Conservation (phyloP, 208 protist genomes). For the Sergeia podlipaevii region DNA sequence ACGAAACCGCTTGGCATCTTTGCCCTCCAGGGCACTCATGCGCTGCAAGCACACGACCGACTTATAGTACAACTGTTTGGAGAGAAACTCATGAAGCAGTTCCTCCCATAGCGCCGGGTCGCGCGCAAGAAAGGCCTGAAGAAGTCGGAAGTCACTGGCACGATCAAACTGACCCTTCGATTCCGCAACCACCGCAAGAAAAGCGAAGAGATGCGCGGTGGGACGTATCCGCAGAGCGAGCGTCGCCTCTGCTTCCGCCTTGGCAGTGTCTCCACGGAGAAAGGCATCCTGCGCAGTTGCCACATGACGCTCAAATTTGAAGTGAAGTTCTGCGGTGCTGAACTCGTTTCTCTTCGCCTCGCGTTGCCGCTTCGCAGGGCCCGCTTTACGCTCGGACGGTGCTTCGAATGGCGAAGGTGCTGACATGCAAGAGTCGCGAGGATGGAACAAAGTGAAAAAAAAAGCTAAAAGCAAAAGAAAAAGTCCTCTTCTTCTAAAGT, state of each 20-base stretch:
- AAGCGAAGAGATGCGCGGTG: constrained; percentile 75
- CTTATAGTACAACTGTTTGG: constrained; percentile 81
- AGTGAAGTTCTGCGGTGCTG: constrained; percentile 35
- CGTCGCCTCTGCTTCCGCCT: constrained; percentile 61
- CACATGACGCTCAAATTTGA: constrained; percentile 61
- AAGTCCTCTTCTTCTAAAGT: no score
- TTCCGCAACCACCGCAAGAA: constrained; percentile 79
- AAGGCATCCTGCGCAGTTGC: constrained; percentile 64
- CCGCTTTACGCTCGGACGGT: no score
- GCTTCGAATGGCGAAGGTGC: no score
- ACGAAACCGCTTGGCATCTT: constrained; percentile 50
- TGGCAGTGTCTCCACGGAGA: constrained; percentile 43
- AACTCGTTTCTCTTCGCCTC: constrained; percentile 37
- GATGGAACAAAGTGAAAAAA: no score
- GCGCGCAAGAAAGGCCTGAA: constrained; percentile 82
- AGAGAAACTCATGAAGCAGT: constrained; percentile 82
- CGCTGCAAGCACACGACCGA: constrained; percentile 83
- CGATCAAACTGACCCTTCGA: constrained; percentile 77
- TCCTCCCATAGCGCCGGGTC: constrained; percentile 82
- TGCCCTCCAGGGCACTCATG: constrained; percentile 62
- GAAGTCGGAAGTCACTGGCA: constrained; percentile 80
- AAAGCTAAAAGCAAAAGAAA: no score
- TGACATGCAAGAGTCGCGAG: no score
- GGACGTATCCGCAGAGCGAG: constrained; percentile 75
- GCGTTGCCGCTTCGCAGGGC: no score